Percentiles rank a stretch among this genome's conserved stretches.
Conservation (phyloP, 2,329 filamentous ascomycete species). For the Alternaria incomplexa region DNA sequence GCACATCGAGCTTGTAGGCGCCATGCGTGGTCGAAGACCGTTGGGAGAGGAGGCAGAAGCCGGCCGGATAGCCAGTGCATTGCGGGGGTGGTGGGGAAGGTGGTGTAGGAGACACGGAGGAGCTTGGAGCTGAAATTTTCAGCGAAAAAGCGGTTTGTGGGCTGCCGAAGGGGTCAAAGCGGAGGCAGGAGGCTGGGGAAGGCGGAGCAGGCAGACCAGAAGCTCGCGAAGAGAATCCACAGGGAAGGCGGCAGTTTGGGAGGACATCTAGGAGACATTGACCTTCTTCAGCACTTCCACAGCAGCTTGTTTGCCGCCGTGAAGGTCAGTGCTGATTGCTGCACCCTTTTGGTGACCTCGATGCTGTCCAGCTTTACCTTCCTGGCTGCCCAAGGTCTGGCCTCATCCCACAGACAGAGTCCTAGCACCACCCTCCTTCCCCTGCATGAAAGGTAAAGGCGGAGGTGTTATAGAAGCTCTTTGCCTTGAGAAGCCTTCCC, state of each 20-base stretch:
- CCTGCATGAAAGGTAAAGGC: slow-evolving; percentile 7
- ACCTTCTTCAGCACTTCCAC: not conserved
- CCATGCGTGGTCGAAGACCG: too few relatives aligned
- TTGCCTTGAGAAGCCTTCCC: not conserved
- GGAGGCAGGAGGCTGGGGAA: not conserved
- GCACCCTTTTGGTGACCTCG: not conserved
- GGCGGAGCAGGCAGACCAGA: not conserved
- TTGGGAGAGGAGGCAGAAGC: too few relatives aligned
- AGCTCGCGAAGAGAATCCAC: not conserved
- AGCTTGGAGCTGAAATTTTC: not conserved
- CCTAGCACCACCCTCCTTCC: not conserved
- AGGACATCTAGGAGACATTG: slow-evolving; percentile 1
- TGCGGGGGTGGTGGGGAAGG: not conserved
- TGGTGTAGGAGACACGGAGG: not conserved
- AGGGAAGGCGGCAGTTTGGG: not conserved
- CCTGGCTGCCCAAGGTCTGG: not conserved
- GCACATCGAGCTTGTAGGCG: too few relatives aligned
- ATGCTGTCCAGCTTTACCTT: not conserved
- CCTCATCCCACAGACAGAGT: not conserved
- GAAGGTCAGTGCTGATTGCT: slow-evolving; percentile 2
- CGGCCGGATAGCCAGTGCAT: too few relatives aligned
- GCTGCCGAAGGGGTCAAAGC: not conserved
- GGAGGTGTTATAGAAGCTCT: not conserved
- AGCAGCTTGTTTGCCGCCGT: slow-evolving; percentile 1
- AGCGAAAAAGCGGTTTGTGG: not conserved